Base-by-base conservation (phyloP, 352 stramenopile genomes). In the Phytophthora kernoviae region DNA sequence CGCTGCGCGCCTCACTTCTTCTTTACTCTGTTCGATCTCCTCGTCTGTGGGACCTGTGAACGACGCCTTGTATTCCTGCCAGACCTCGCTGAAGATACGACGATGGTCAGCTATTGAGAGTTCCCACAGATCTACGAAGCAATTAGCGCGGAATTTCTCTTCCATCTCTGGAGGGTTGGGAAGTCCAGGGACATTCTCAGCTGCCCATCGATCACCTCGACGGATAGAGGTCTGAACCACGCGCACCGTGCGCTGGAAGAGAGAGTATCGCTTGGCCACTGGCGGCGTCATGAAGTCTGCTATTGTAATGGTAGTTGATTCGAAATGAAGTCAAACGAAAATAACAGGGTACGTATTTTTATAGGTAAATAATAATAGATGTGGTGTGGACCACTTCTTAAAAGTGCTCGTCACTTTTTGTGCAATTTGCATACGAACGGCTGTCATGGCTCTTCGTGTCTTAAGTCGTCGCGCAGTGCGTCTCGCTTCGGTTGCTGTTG, bases 81-180 rank as follows among this genome's bases (percentile, higher is more conserved):
- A 95, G 7, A 87, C 81, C 34, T 90, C 77, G 40, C 56, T 55
- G 32, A 84, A 69, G 53, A 87, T 79, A 36, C 77, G 82, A 8
- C 48, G 27, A 58, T 95, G 84, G 65, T 95, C 87, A 2, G 65
- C 75, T 34, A 87, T 27, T 30, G 87, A 85, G 62, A 90, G 77
- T 62, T 93, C 82, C 84, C 84, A 95, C 43, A 95, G 73, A 52
- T 95, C 82, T 12, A 81, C 70, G 56, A 90, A 90, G 48, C 20
- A 64, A 46, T 84, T 79, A 30, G 77, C 37, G 17, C 70, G 68
- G 48, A 83, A 37, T 48, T 75, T 30, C 30, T 70, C 63, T 54
- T 79, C 70, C 1, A 77, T 53, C 54, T 95, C 81, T 3, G 81
- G 84, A 24, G 87, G 79, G 57, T 93, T 89, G 1, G 84, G 84